phyloP scores from a whole-genome alignment of 2,329 filamentous ascomycete species.

The Fusarium lateritium region DNA sequence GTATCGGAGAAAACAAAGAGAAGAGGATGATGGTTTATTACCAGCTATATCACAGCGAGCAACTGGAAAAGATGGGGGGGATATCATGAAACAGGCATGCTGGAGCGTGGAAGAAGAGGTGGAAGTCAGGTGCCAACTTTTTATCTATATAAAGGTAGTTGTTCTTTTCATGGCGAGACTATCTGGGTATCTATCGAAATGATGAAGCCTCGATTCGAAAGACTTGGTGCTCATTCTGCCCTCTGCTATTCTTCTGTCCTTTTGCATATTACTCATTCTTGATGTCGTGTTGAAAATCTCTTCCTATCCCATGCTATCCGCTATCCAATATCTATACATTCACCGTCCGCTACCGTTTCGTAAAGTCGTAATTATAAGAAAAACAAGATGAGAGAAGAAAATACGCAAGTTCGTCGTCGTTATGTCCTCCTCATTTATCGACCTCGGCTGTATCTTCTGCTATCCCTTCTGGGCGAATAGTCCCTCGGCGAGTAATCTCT shows the following conservation, averaged over 20 bases:
- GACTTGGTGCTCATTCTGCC: conserved; percentile 15
- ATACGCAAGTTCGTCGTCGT: conserved; percentile 4
- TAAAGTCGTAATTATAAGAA: conserved; percentile 31
- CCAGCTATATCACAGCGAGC: conserved; percentile 6
- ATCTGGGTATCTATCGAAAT: conserved; percentile 34
- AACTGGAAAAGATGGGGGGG: conserved; percentile 1
- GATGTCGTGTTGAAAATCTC: background rate
- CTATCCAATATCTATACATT: conserved; percentile 15
- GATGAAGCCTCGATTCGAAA: conserved; percentile 21
- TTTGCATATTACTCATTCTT: conserved; percentile 7
- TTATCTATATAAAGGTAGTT: conserved; percentile 28
- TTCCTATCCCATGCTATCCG: background rate
- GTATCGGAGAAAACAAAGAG: conserved; percentile 2
- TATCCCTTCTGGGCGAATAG: conserved; percentile 43
- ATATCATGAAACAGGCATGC: conserved; percentile 42
- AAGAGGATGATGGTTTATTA: background rate
- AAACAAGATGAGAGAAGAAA: conserved; percentile 19
- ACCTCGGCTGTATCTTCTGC: conserved; percentile 41
- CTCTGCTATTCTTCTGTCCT: background rate
- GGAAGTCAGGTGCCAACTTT: conserved; percentile 2
- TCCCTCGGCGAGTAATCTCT: conserved; percentile 46
- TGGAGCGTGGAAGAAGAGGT: conserved; percentile 1
- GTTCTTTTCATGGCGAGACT: conserved; percentile 17
- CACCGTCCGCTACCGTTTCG: conserved; percentile 25
- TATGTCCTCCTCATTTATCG: conserved; percentile 14